phyloP scores from a whole-genome alignment of 805 yeast genomes.

The Lachancea mirantina region DNA sequence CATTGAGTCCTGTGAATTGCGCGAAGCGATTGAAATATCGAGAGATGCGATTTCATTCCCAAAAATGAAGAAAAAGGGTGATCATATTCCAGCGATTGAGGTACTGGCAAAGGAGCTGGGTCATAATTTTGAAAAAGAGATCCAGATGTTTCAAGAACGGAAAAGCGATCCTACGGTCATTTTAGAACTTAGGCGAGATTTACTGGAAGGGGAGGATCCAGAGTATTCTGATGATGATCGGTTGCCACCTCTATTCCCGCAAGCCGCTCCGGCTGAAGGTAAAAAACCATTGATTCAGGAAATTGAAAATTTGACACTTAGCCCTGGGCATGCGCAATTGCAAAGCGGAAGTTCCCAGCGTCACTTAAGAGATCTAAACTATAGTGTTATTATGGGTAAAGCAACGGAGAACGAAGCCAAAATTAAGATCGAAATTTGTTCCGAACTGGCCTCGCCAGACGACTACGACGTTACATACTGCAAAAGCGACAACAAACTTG shows the following conservation, averaged over 20 bases:
- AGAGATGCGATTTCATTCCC: slow-evolving; percentile 58
- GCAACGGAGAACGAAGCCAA: slow-evolving; percentile 27
- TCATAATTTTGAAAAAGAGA: slow-evolving; percentile 32
- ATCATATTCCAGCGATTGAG: slow-evolving; percentile 36
- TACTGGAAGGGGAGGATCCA: slow-evolving; percentile 20
- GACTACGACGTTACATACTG: slow-evolving; percentile 32
- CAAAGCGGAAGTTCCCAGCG: slow-evolving; percentile 1
- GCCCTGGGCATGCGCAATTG: neutral
- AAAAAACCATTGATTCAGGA: slow-evolving; percentile 50
- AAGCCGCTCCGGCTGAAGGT: slow-evolving; percentile 1
- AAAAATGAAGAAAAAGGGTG: slow-evolving; percentile 66
- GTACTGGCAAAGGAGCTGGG: slow-evolving; percentile 40
- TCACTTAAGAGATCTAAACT: slow-evolving; percentile 17
- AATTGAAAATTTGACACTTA: slow-evolving; percentile 31
- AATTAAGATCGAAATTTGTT: slow-evolving; percentile 32
- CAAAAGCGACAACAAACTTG: slow-evolving; percentile 24
- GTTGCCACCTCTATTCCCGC: slow-evolving; percentile 27
- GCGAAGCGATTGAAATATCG: slow-evolving; percentile 44
- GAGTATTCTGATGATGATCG: slow-evolving; percentile 10
- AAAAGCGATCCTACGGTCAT: slow-evolving; percentile 39
- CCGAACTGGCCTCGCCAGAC: slow-evolving; percentile 28
- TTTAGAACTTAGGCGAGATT: slow-evolving; percentile 35
- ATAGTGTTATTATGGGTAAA: slow-evolving; percentile 27
- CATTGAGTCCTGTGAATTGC: slow-evolving; percentile 65
- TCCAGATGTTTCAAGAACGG: slow-evolving; percentile 27